Conservation (phyloP, 2,329 filamentous ascomycete genomes). For the Waltergamsia citrina region DNA sequence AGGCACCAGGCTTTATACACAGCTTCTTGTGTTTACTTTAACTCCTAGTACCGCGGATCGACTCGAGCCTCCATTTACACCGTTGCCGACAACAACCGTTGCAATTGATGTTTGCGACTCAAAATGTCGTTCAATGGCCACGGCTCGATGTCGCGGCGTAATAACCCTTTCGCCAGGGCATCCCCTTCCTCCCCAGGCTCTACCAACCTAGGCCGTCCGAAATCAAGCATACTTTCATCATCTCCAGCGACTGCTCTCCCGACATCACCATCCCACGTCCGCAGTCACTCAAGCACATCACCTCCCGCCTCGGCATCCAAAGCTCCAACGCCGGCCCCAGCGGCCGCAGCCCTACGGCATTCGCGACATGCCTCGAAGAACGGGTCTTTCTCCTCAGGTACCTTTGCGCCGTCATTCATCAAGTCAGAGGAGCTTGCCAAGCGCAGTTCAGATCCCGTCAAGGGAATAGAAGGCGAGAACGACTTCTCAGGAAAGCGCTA, state of each 20-base stretch:
- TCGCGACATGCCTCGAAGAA: constrained; percentile 53
- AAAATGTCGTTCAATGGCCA: constrained; percentile 25
- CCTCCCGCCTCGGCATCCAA: constrained; percentile 1
- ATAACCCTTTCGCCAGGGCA: constrained; percentile 69
- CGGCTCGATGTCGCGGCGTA: constrained; percentile 56
- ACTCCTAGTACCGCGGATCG: no score
- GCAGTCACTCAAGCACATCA: constrained; percentile 59
- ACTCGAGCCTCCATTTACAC: no score
- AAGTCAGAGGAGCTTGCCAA: constrained; percentile 74
- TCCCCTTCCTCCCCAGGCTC: constrained; percentile 57
- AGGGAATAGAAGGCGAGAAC: constrained; percentile 89
- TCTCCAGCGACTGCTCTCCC: constrained; percentile 9
- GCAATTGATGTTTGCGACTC: constrained; percentile 15
- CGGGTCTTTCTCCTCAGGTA: constrained; percentile 57
- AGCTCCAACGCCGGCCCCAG: not conserved
- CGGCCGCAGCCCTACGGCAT: constrained; percentile 14
- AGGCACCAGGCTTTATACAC: not conserved
- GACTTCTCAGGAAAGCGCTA: constrained; percentile 98
- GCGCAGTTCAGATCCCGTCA: constrained; percentile 42
- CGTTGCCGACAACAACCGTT: constrained; percentile 3
- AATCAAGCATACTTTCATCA: constrained; percentile 51
- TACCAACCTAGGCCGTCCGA: constrained; percentile 46
- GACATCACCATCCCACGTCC: constrained; percentile 45
- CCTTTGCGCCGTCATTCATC: constrained; percentile 95
- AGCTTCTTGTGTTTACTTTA: no score